A percentile compares a stretch with the other conserved stretches of the same genome.
These are phyloP conservation scores for Dictyostelium citrinum DNA, from an alignment of 78 protist genomes.

Conservation along the genomic window DNA sequence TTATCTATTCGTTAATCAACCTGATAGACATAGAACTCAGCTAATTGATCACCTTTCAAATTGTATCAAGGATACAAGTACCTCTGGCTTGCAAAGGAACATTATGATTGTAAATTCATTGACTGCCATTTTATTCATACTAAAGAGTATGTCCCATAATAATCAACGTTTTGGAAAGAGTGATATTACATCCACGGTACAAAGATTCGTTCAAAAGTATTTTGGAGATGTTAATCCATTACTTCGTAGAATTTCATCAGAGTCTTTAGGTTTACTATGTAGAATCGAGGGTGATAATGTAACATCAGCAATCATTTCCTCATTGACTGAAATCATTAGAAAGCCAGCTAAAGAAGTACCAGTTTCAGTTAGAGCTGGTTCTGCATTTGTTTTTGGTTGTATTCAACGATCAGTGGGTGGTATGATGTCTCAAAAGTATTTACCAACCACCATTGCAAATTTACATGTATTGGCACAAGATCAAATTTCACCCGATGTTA, in stretches of 20 bases:
- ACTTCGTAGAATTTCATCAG: constrained; percentile 44
- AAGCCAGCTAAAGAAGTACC: constrained; percentile 41
- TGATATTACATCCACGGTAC: constrained; percentile 4
- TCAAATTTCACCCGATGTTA: constrained; percentile 12
- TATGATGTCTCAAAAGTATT: constrained; percentile 66
- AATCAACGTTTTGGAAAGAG: constrained; percentile 42
- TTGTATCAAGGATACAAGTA: constrained; percentile 18
- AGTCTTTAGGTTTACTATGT: constrained; percentile 44
- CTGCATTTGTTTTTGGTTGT: constrained; percentile 65
- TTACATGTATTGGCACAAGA: constrained; percentile 70
- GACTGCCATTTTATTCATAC: constrained; percentile 9
- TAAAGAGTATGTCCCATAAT: constrained; percentile 9
- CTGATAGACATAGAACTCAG: constrained; percentile 63
- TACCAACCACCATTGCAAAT: constrained; percentile 60
- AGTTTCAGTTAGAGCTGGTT: constrained; percentile 12
- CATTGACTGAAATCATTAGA: constrained; percentile 35
- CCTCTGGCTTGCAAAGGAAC: background rate
- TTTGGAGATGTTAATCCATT: constrained; percentile 46
- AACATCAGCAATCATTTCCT: constrained; percentile 21
- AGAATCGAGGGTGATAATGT: constrained; percentile 57
- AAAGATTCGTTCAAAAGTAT: constrained; percentile 46
- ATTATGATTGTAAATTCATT: constrained; percentile 49
- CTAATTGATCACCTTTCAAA: constrained; percentile 50
- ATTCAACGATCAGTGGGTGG: constrained; percentile 64
- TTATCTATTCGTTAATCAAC: constrained; percentile 25